Base-by-base conservation (phyloP, 1,284 basidiomycete species). In the Entoloma clypeatum region DNA sequence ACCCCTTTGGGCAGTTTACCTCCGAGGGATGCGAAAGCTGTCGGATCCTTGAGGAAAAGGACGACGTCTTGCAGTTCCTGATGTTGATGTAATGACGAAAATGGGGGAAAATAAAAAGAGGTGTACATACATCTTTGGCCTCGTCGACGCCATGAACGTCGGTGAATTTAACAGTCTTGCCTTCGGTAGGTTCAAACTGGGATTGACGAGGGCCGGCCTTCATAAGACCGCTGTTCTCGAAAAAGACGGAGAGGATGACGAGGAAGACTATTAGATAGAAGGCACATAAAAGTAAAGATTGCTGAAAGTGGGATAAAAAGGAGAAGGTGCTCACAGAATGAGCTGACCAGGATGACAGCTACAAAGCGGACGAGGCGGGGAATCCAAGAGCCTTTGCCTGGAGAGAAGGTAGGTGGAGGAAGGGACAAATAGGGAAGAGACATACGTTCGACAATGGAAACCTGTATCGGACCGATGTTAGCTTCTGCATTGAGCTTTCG, bases 111-210 rank as follows among this genome's bases (percentile, higher is more conserved):
- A 5, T 14, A 8, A 21, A 41, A 10, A n/a, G 17, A 16, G 25
- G 38, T 13, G 21, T 11, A 45, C 69, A 40, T 35, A 83, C 86
- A 54, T 83, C 79, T 65, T 96, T 96, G 28, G 88, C 92, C 64
- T 96, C 93, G 58, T 96, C 93, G 27, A 92, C 86, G 32, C 93
- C 93, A 52, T 96, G 91, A 4, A 97, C 92, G 63, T 96, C 94
- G 49, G 77, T 82, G 59, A 96, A 96, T 55, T 81, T 92, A 66
- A 92, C 84, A 0, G 79, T 72, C 55, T 90, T 91, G 27, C 86
- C 86, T 55, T 83, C 74, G 9, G 74, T 65, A 9, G 86, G 82
- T 52, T 90, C 81, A 55, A 88, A 92, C 54, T 91, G 81, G 23
- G 82, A 65, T 50, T 82, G 77, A 22, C 75, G 75, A 25, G 86